Evolutionary conservation across 192 early-diverging fungal genomes (phyloP), one percentile per base, ranked within the genome.

Genomic region (Jimgerdemannia lactiflua): DNA sequence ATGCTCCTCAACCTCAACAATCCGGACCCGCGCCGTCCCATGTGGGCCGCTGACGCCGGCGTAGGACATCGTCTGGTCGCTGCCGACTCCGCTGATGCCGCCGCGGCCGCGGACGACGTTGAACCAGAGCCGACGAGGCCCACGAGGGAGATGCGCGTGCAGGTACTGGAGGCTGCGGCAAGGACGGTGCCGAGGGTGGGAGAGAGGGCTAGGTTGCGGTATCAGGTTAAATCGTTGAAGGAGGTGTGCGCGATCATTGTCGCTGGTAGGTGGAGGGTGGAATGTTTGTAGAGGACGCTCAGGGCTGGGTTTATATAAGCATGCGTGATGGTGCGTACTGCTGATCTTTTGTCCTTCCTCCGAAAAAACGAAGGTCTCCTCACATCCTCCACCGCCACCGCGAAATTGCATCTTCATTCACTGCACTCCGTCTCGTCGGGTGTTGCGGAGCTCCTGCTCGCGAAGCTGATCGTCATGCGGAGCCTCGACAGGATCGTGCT

Each of bases 241-340:
- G 71, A 82, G 7, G 64, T 84, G 9, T 84, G 85, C 44, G 69
- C 79, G 29, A 72, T 78, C 20, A 42, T 67, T 54, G 82, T 86
- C 11, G 79, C 84, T 41, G 82, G 83, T 85, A 64, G 3, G 71
- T 70, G 9, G 4, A 19, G 17, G 42, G 39, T 17, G 7, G 64
- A 43, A 54, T 20, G 19, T 73, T 19, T 20, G 17, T n/a, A 63
- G 18, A 19, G 65, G 4, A 41, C 54, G 18, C 68, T 65, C 10
- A n/a, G 20, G 10, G 11, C 44, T 68, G 63, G 49, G 64, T 59
- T 17, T 73, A 18, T 66, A 0, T 42, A 65, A 6, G 64, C 44
- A 3, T 59, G 49, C 20, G 44, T 73, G n/a, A 11, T n/a, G 17
- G 64, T 70, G 11, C 69, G 42, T 10, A 39, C 40, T 19, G n/a